Percentiles rank a stretch among this genome's conserved stretches.
Evolutionary conservation across 2,329 filamentous ascomycete genomes (phyloP).

Genomic region (Stagonosporopsis rhizophila): DNA sequence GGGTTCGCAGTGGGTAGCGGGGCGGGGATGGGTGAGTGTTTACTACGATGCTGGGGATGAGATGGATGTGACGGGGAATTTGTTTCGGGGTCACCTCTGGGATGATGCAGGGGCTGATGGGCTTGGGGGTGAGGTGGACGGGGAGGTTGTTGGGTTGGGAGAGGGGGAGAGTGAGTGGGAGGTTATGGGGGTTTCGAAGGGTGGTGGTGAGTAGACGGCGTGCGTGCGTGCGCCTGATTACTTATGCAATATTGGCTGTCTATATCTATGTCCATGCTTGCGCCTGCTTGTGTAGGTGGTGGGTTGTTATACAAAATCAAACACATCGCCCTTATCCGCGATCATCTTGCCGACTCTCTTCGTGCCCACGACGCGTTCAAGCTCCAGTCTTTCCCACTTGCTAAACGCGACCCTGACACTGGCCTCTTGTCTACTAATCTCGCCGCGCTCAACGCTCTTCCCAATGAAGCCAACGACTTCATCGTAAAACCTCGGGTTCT

Average conservation of each 20-base stretch:
- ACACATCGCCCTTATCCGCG: constrained; percentile 82
- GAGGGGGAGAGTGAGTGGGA: no score
- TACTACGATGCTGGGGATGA: no score
- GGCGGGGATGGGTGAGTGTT: no score
- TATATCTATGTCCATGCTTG: neutral
- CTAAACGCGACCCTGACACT: constrained; percentile 73
- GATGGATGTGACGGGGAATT: no score
- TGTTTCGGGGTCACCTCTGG: no score
- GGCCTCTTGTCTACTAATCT: constrained; percentile 58
- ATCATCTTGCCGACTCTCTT: constrained; percentile 85
- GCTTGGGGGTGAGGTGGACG: no score
- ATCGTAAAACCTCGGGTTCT: constrained; percentile 82
- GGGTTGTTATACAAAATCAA: constrained; percentile 92
- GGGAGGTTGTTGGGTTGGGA: no score
- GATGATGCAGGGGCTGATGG: no score
- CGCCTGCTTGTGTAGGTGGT: neutral
- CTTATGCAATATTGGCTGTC: no score
- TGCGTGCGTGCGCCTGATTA: neutral
- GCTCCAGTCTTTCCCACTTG: constrained; percentile 85
- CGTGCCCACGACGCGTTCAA: constrained; percentile 87
- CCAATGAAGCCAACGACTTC: constrained; percentile 76
- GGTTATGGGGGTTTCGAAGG: no score
- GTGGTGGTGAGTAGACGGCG: no score
- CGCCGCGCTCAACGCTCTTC: constrained; percentile 62
- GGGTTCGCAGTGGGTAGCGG: no score